Conservation (phyloP, 306 rosid genomes). For the Parietaria judaica region DNA sequence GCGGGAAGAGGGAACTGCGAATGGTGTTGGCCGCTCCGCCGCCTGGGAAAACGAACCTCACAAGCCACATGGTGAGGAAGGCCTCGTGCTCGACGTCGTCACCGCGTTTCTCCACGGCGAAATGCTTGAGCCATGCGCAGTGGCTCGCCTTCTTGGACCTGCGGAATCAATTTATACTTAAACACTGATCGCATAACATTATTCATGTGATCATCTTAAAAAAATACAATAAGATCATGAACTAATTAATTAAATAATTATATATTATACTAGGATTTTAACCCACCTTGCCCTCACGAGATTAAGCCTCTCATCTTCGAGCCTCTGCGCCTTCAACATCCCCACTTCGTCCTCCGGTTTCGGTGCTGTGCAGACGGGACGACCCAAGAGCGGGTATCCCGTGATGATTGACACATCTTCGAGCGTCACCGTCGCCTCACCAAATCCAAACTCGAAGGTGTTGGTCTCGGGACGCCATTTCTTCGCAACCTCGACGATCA, state of each 20-base stretch:
- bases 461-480: slow-evolving; percentile 35
- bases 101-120: slow-evolving; percentile 29
- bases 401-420: slow-evolving; percentile 42
- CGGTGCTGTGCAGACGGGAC: slow-evolving; percentile 8
- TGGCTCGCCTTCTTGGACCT: slow-evolving; percentile 19
- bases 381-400: slow-evolving; percentile 36
- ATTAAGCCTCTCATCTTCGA: slow-evolving; percentile 1
- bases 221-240: too few species aligned
- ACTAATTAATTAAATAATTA: too few species aligned
- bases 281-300: background rate
- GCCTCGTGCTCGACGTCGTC: slow-evolving; percentile 38
- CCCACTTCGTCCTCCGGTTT: too few species aligned
- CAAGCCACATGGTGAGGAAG: slow-evolving; percentile 38
- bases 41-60: slow-evolving; percentile 39
- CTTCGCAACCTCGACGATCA: slow-evolving; percentile 28
- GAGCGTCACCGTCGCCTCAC: slow-evolving; percentile 44
- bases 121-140: slow-evolving; percentile 29
- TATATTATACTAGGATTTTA: too few species aligned
- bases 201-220: too few species aligned
- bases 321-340: background rate
- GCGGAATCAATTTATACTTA: too few species aligned
- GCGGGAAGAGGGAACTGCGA: slow-evolving; percentile 19
- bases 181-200: too few species aligned
- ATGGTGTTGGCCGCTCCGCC: background rate
- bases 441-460: slow-evolving; percentile 48